Evolutionary conservation across 306 rosid genomes (phyloP).

Genomic region (Trifolium pratense): DNA sequence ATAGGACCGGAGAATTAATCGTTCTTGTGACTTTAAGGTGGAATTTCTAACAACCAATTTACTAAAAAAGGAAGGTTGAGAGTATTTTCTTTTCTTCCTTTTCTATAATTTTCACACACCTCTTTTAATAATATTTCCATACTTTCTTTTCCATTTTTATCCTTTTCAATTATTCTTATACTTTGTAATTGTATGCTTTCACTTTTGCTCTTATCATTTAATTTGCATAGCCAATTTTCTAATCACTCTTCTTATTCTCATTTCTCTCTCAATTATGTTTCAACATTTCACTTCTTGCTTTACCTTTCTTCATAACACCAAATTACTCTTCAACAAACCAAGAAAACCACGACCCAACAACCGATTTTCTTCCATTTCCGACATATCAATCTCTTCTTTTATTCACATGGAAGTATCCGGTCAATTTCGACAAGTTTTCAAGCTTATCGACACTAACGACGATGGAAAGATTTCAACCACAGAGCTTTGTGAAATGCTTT

Average conservation of each 20-base stretch:
- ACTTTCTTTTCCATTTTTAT: neutral
- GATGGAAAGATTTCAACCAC: conserved; percentile 68
- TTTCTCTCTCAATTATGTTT: conserved; percentile 32
- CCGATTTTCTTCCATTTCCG: conserved; percentile 45
- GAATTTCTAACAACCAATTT: too few relatives aligned
- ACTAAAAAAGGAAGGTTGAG: too few relatives aligned
- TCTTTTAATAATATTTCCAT: neutral
- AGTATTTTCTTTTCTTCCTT: neutral
- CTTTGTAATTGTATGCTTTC: neutral
- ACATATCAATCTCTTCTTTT: conserved; percentile 46
- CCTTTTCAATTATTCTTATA: neutral
- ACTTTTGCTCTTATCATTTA: conserved; percentile 12
- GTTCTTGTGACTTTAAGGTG: too few relatives aligned
- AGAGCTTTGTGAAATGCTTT: conserved; percentile 60
- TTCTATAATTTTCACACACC: neutral
- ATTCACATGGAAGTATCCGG: conserved; percentile 54
- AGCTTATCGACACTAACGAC: conserved; percentile 63
- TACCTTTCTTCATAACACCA: conserved; percentile 46
- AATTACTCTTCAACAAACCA: conserved; percentile 35
- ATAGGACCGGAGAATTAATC: too few relatives aligned
- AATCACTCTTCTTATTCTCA: neutral
- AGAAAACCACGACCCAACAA: conserved; percentile 19
- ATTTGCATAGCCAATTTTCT: neutral
- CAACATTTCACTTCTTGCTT: conserved; percentile 50
- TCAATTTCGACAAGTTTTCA: conserved; percentile 67